phyloP scores from a whole-genome alignment of 108 stramenopile genomes.

The Fistulifera solaris region DNA sequence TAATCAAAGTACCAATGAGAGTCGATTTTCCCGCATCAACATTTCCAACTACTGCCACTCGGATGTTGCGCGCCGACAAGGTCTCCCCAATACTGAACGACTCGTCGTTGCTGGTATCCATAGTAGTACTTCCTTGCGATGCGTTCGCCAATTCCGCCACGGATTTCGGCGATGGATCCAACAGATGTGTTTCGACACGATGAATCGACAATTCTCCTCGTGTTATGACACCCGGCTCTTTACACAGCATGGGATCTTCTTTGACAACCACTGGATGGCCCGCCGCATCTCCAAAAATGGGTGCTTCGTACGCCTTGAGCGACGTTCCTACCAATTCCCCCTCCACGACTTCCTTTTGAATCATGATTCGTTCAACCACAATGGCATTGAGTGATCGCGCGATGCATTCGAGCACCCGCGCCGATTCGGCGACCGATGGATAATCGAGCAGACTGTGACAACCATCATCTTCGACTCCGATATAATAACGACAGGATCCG shows the following conservation, averaged over 20 bases:
- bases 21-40: constrained; percentile 96
- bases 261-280: neutral
- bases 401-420: constrained; percentile 54
- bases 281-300: neutral
- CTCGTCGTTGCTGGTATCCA: neutral
- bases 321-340: constrained; percentile 1
- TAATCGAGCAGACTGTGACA: constrained; percentile 76
- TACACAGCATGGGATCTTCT: constrained; percentile 3
- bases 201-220: constrained; percentile 66
- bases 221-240: constrained; percentile 30
- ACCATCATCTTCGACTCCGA: constrained; percentile 82
- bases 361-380: constrained; percentile 64
- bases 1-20: constrained; percentile 90
- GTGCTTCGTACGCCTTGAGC: neutral
- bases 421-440: constrained; percentile 44
- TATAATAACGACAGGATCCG: constrained; percentile 61
- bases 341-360: constrained; percentile 54
- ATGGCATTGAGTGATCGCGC: constrained; percentile 69
- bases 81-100: constrained; percentile 46
- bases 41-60: constrained; percentile 96
- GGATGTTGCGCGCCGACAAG: constrained; percentile 72
- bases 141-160: constrained; percentile 13
- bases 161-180: constrained; percentile 59
- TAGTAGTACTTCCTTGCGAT: constrained; percentile 10
- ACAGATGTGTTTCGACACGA: constrained; percentile 68